Conservation (phyloP, 768 basidiomycete species). For the Tylopilus subfusipes region DNA sequence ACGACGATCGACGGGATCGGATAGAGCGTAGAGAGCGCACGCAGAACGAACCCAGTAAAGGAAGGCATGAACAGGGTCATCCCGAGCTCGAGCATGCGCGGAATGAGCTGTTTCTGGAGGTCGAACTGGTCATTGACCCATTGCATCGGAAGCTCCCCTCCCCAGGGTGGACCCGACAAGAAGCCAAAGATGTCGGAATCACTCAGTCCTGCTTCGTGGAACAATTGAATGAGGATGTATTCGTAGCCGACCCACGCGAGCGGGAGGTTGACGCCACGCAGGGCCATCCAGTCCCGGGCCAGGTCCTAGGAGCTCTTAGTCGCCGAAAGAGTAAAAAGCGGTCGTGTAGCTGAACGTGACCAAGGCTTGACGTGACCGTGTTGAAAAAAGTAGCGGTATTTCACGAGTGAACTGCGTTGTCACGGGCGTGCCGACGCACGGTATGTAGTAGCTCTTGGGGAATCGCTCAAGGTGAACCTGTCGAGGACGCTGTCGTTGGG, state of each 20-base stretch:
- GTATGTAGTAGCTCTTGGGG: conserved; percentile 29
- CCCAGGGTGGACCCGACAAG: conserved; percentile 40
- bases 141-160: conserved; percentile 32
- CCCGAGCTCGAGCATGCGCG: conserved; percentile 39
- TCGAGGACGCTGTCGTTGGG: conserved; percentile 23
- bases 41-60: conserved; percentile 42
- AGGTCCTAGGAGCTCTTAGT: conserved; percentile 41
- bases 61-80: conserved; percentile 43
- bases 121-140: conserved; percentile 39
- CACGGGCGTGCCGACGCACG: conserved; percentile 29
- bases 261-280: conserved; percentile 40
- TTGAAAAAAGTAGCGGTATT: conserved; percentile 42
- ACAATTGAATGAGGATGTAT: conserved; percentile 34
- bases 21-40: conserved; percentile 26
- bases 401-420: conserved; percentile 34
- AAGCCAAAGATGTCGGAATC: conserved; percentile 35
- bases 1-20: conserved; percentile 35
- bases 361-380: conserved; percentile 41
- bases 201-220: conserved; percentile 36
- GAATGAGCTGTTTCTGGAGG: conserved; percentile 35
- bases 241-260: conserved; percentile 43
- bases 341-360: conserved; percentile 42
- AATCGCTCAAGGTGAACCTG: conserved; percentile 35
- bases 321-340: conserved; percentile 37
- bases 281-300: conserved; percentile 41